Conservation (phyloP, 352 stramenopile species). For the Globisporangium radiosum region DNA sequence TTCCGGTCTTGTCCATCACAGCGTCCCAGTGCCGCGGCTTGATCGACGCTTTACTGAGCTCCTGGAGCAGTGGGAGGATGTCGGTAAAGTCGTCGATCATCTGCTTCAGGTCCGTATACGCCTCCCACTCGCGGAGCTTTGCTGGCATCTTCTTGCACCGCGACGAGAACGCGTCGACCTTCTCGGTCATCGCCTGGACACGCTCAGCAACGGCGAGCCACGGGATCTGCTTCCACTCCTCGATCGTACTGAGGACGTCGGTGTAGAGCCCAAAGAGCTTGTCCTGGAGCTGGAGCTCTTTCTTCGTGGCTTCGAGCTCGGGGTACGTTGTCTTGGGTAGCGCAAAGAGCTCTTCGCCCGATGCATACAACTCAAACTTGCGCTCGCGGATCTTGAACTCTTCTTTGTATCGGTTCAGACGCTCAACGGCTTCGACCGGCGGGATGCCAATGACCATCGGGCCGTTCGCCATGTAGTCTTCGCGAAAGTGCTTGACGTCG, state of each 20-base stretch:
- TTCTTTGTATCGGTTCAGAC: conserved; percentile 96
- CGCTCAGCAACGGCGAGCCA: conserved; percentile 93
- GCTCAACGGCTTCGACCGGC: conserved; percentile 94
- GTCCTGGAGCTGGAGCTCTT: conserved; percentile 93
- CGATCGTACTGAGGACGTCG: conserved; percentile 95
- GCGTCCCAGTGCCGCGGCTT: conserved; percentile 96
- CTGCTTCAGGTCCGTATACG: conserved; percentile 94
- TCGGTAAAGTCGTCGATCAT: conserved; percentile 98
- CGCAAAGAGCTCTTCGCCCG: conserved; percentile 96
- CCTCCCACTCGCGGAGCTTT: conserved; percentile 95
- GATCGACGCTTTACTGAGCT: conserved; percentile 96
- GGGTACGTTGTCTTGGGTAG: conserved; percentile 95
- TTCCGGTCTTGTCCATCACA: conserved; percentile 92
- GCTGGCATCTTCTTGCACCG: conserved; percentile 97
- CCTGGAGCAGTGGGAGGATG: conserved; percentile 93
- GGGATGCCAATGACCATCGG: conserved; percentile 97
- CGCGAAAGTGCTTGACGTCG: conserved; percentile 94
- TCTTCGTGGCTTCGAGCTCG: conserved; percentile 95
- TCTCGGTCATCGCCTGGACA: conserved; percentile 95
- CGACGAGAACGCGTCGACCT: conserved; percentile 93
- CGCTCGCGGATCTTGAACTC: conserved; percentile 96
- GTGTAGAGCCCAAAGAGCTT: conserved; percentile 96
- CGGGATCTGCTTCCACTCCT: conserved; percentile 96
- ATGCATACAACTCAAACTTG: conserved; percentile 96
- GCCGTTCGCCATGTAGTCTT: conserved; percentile 95